These are phyloP conservation scores for Ogataea degrootiae DNA, from an alignment of 805 yeast genomes.

Conservation along the genomic window DNA sequence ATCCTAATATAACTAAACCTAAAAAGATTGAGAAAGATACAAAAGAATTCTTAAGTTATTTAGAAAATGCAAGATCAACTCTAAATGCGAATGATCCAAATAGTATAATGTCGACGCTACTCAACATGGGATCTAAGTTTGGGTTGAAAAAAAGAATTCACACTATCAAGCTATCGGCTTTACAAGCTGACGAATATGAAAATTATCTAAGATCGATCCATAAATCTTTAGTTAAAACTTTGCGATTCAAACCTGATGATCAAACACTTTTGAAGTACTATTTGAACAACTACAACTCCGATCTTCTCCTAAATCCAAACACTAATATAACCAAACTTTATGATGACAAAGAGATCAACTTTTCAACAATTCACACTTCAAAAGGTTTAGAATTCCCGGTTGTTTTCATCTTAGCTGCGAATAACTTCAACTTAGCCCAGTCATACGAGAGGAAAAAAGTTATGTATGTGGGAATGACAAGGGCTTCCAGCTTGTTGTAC, in stretches of 20 bases:
- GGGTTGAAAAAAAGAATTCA: conserved; percentile 31
- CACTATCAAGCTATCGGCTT: conserved; percentile 6
- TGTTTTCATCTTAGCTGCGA: conserved; percentile 44
- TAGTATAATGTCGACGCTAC: conserved; percentile 31
- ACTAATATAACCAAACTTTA: conserved; percentile 21
- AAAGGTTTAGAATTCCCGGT: conserved; percentile 73
- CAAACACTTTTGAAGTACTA: conserved; percentile 35
- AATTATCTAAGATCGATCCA: conserved; percentile 33
- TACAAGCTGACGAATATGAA: conserved; percentile 23
- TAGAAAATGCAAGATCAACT: conserved; percentile 17
- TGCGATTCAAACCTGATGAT: conserved; percentile 22
- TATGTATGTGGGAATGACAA: conserved; percentile 61
- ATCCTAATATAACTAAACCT: conserved; percentile 7
- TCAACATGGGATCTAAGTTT: conserved; percentile 29
- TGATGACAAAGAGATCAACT: conserved; percentile 36
- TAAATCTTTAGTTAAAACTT: conserved; percentile 24
- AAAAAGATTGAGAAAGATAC: conserved; percentile 4
- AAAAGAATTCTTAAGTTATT: conserved; percentile 7
- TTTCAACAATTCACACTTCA: conserved; percentile 70
- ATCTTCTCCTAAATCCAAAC: conserved; percentile 13
- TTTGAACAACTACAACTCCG: conserved; percentile 37
- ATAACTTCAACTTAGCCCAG: conserved; percentile 13
- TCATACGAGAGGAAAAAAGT: conserved; percentile 34
- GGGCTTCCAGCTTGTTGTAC: conserved; percentile 50
- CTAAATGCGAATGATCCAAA: conserved; percentile 32